Base-by-base conservation (phyloP, 331 rosid genomes). In the Quercus lobata region DNA sequence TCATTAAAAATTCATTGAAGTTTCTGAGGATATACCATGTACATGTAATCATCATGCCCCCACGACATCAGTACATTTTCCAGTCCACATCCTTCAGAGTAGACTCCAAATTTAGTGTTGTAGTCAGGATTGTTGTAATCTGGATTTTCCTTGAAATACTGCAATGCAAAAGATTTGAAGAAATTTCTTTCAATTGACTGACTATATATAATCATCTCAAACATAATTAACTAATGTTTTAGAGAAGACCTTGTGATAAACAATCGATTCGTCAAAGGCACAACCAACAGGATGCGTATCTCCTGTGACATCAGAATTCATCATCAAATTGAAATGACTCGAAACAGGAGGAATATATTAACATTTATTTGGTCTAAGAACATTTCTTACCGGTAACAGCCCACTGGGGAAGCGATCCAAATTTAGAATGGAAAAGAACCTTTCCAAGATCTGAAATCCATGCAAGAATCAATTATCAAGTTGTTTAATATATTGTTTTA, bases 11-110 rank as follows among this genome's bases (percentile, higher is more conserved):
- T 25, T 25, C 9, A 24, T 61, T 25, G 37, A 25, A 63, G 37
- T 2, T 63, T 27, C 44, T 2, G 22, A 29, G 44, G 70, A 72
- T 9, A 2, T 27, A 70, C 84, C 84, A 80, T 0, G 77, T 84
- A 77, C 84, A 80, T 84, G 41, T 84, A 80, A 16, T 84, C 87
- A 41, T 84, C 88, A 70, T 84, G 88, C 12, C 88, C 88, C 83
- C 83, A 84, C 7, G 80, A 81, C 78, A 84, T 78, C 35, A 74
- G 10, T 0, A 84, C 85, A 35, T 81, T 84, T 27, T 77, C 65
- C 6, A 84, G 80, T 32, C 88, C 88, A 69, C 85, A 81, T 15
- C 65, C 79, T 66, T 80, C 87, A 0, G n/a, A 16, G 73, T 84
- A 84, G 22, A 80, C 21, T 25, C 86, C 86, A 74, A 32, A 3